These are phyloP conservation scores for Stentor roeselii DNA, from an alignment of 73 alveolate genomes.

Conservation along the genomic window DNA sequence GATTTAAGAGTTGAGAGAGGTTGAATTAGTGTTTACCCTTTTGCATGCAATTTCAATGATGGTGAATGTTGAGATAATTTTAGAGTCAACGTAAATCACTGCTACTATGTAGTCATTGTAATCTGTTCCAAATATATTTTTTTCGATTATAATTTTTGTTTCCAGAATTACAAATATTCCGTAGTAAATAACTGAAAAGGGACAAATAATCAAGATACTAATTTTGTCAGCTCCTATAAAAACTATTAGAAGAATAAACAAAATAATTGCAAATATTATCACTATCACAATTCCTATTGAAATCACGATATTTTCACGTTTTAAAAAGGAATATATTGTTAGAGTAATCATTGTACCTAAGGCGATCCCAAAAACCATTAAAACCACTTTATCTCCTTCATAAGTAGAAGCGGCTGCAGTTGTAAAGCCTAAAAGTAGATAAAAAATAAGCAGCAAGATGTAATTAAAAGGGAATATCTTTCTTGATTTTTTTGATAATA, in stretches of 20 bases:
- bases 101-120: conserved; percentile 56
- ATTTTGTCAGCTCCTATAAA: conserved; percentile 26
- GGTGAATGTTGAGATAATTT: conserved; percentile 39
- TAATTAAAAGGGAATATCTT: conserved; percentile 20
- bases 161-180: conserved; percentile 47
- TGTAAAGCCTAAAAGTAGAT: neutral
- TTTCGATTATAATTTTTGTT: conserved; percentile 43
- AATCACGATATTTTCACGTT: conserved; percentile 43
- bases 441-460: neutral
- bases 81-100: conserved; percentile 43
- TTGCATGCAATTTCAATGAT: neutral
- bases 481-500: neutral
- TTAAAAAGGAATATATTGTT: conserved; percentile 47
- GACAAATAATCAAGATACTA: conserved; percentile 25
- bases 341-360: conserved; percentile 43
- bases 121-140: conserved; percentile 34
- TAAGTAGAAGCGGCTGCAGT: conserved; percentile 10
- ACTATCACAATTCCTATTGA: conserved; percentile 37
- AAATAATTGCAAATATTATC: conserved; percentile 18
- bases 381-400: conserved; percentile 29
- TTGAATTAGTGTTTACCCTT: no score
- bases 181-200: conserved; percentile 31
- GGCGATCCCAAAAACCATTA: conserved; percentile 48
- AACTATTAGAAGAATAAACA: conserved; percentile 42
- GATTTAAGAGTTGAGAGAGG: no score